Evolutionary conservation across 164 flowering plant genomes (phyloP).

Genomic region (Santalum album): DNA sequence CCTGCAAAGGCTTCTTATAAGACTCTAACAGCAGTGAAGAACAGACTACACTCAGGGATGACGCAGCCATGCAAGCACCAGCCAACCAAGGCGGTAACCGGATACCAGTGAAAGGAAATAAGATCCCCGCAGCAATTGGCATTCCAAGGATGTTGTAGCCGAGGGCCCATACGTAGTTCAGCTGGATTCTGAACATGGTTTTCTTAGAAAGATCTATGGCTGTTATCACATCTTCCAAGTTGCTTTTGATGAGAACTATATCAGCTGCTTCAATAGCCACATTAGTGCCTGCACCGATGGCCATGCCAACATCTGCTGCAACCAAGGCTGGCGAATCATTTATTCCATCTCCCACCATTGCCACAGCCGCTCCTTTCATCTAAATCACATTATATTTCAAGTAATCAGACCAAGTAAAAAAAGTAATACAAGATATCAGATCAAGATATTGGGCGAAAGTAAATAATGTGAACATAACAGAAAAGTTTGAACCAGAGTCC

Average conservation of each 20-base stretch:
- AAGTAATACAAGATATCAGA: too few relatives aligned
- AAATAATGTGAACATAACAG: too few relatives aligned
- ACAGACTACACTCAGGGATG: conserved; percentile 70
- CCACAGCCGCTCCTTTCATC: conserved; percentile 56
- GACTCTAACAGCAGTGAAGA: conserved; percentile 56
- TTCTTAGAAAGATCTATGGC: conserved; percentile 71
- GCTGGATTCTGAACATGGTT: conserved; percentile 50
- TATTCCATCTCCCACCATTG: conserved; percentile 88
- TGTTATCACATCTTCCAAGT: conserved; percentile 73
- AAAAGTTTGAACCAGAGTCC: too few relatives aligned
- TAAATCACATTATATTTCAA: conserved; percentile 16
- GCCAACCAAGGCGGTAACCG: conserved; percentile 83
- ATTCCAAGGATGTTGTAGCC: conserved; percentile 64
- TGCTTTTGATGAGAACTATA: conserved; percentile 73
- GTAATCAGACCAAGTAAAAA: too few relatives aligned
- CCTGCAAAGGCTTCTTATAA: conserved; percentile 36
- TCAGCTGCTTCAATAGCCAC: conserved; percentile 87
- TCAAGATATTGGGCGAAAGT: too few relatives aligned
- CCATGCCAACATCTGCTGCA: conserved; percentile 81
- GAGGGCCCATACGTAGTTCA: conserved; percentile 73
- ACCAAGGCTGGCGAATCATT: conserved; percentile 85
- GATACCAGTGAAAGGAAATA: conserved; percentile 52
- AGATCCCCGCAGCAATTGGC: conserved; percentile 65
- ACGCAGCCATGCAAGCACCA: conserved; percentile 85
- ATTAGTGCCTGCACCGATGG: conserved; percentile 85